Base-by-base conservation (phyloP, 805 yeast genomes). In the Candida anglica region DNA sequence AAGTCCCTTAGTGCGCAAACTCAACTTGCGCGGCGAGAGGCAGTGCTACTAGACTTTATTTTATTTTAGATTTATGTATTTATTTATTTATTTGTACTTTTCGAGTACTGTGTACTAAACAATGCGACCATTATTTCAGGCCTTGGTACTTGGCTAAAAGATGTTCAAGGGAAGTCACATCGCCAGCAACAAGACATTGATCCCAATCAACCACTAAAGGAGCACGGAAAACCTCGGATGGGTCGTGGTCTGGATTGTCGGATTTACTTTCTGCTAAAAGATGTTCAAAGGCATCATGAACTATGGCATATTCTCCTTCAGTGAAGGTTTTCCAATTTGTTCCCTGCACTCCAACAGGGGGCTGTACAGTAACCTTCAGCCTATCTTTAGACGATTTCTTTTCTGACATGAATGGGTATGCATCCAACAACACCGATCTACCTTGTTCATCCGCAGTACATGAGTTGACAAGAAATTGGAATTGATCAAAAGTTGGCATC, bases 161-260 rank as follows among this genome's bases (percentile, higher is more conserved):
- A 16, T 32, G 34, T 13, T 40, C 38, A 37, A 66, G 49, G 2
- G 62, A 58, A 8, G 37, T 36, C 39, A 58, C 67, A 40, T 65
- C 68, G 33, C 50, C 53, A 8, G 71, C 72, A 36, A 65, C 54
- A 32, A 58, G 28, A 42, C 60, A 55, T 44, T 66, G 71, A 43
- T 66, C 72, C 72, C 72, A 66, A 46, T 66, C 72, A 22, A 66
- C 57, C n/a, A 66, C 53, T 43, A 66, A 58, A 0, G 72, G 72
- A 2, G 71, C 62, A 32, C 40, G 39, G 48, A 66, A 66, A 8
- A 66, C 48, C 21, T 60, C 57, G 14, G 55, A 43, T 4, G 69
- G 60, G 33, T 52, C 52, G 24, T 53, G 47, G 5, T 52, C 56
- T 8, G 52, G 52, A 24, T 39, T 36, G n/a, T n/a, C n/a, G 4